Conservation (phyloP, 192 early-diverging fungal species). For the Linnemannia hyalina region DNA sequence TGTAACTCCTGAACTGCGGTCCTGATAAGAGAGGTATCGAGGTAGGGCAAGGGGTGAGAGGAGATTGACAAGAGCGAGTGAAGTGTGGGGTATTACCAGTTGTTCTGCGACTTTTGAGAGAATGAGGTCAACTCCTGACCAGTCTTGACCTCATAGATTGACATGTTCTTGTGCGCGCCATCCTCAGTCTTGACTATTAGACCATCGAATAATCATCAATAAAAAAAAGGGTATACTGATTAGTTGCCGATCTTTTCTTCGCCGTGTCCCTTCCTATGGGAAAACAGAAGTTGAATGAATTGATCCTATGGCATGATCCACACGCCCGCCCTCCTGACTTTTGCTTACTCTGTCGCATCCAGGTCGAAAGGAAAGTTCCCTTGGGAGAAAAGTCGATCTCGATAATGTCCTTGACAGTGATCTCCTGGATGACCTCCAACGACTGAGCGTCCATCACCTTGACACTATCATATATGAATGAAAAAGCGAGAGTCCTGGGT, state of each 20-base stretch:
- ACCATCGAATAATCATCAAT: neutral
- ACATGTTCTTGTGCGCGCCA: constrained; percentile 81
- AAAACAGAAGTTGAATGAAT: neutral
- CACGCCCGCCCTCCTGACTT: neutral
- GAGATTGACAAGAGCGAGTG: neutral
- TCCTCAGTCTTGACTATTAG: constrained; percentile 76
- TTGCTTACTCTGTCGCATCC: constrained; percentile 81
- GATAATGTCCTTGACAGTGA: constrained; percentile 76
- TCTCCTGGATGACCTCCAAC: constrained; percentile 70
- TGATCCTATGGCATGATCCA: neutral
- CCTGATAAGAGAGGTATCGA: neutral
- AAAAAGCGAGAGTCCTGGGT: neutral
- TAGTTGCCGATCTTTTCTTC: neutral
- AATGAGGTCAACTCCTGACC: constrained; percentile 80
- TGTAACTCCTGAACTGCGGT: neutral
- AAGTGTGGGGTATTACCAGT: constrained; percentile 59
- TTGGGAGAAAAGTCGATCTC: constrained; percentile 94
- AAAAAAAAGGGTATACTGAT: neutral
- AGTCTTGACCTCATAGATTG: constrained; percentile 82
- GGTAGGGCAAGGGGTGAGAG: neutral
- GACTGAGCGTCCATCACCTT: constrained; percentile 81
- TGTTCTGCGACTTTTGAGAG: constrained; percentile 84
- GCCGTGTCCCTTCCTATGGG: constrained; percentile 14
- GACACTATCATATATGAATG: constrained; percentile 61
- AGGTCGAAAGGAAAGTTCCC: constrained; percentile 91